Evolutionary conservation across 2,329 filamentous ascomycete genomes (phyloP), one percentile per base, ranked within the genome.

Genomic region (Talaromyces atroroseus): DNA sequence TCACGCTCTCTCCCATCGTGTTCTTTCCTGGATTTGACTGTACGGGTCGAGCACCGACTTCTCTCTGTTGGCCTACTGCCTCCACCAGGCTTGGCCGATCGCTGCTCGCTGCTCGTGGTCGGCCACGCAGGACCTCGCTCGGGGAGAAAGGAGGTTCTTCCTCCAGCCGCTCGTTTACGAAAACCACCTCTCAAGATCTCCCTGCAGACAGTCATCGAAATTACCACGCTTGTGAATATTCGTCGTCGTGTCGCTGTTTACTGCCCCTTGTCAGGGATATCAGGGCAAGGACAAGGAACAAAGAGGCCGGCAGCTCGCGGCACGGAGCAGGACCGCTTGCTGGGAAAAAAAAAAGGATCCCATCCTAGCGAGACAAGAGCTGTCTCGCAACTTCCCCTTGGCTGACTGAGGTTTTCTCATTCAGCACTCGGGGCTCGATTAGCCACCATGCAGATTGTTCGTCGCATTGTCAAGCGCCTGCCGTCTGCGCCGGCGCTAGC

Each of bases 401-500:
- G 36, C 38, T 50, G 56, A 54, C 21, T 40, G 64, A 65, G 61
- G 63, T 64, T 60, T 58, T 63, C 62, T 57, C 51, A 36, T 32
- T 36, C 45, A 52, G 50, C 34, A 23, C 38, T 53, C 49, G 56
- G 56, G 62, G 64, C 56, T 51, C 46, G 34, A 36, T n/a, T 36
- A 50, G 68, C 66, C 67, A 64, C 64, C 64, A 81, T 81, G 79
- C 74, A 77, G 61, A 76, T 82, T 67, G 76, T 81, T 65, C 78
- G 80, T 64, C 76, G 79, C 60, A 72, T 80, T 57, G 68, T 76
- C 63, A 80, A 81, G 73, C 74, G 77, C 65, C 67, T 81, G 60
- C 78, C 79, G 53, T 73, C 75, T 49, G 66, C 75, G 60, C 70
- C 74, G 56, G 71, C 71, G 58, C 66, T 77, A 55, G 75, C 78